phyloP scores from a whole-genome alignment of 1,139 yeast genomes.

The Lizanozyma gosingica region DNA sequence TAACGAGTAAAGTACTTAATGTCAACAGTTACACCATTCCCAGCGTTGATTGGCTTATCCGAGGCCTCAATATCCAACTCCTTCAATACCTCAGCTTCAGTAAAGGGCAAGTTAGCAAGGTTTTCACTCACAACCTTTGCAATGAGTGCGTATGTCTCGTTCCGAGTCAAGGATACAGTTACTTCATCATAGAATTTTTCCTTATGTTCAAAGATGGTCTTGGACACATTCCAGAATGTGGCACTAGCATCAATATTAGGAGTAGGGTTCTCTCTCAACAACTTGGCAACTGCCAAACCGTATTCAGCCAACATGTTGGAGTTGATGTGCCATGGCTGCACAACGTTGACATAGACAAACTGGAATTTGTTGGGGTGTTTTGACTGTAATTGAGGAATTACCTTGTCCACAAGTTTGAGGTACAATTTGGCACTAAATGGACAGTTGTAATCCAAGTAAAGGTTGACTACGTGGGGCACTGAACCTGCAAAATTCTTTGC shows the following conservation, averaged over 20 bases:
- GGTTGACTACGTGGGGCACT: constrained; percentile 28
- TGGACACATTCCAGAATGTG: constrained; percentile 56
- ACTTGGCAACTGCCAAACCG: constrained; percentile 54
- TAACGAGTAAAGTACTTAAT: constrained; percentile 66
- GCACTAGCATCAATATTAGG: constrained; percentile 15
- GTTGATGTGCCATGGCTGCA: constrained; percentile 85
- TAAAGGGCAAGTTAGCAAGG: constrained; percentile 23
- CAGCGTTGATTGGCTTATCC: constrained; percentile 39
- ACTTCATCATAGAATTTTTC: constrained; percentile 55
- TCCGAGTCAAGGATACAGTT: constrained; percentile 44
- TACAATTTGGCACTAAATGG: constrained; percentile 64
- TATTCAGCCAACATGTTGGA: constrained; percentile 65
- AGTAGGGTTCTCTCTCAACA: constrained; percentile 33
- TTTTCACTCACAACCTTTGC: constrained; percentile 40
- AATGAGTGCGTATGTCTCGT: constrained; percentile 47
- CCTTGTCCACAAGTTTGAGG: constrained; percentile 40
- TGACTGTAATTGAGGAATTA: constrained; percentile 45
- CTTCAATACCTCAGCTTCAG: constrained; percentile 27
- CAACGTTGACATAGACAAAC: constrained; percentile 53
- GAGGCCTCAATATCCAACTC: constrained; percentile 12
- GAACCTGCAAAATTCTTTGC: constrained; percentile 13
- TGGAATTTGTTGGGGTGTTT: constrained; percentile 45
- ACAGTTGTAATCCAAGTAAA: constrained; percentile 75
- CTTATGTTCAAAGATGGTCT: constrained; percentile 44
- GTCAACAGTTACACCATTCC: constrained; percentile 53